Percentiles rank a stretch among this genome's conserved stretches.
Evolutionary conservation across 805 yeast genomes (phyloP).

Genomic region (Spathaspora passalidarum): DNA sequence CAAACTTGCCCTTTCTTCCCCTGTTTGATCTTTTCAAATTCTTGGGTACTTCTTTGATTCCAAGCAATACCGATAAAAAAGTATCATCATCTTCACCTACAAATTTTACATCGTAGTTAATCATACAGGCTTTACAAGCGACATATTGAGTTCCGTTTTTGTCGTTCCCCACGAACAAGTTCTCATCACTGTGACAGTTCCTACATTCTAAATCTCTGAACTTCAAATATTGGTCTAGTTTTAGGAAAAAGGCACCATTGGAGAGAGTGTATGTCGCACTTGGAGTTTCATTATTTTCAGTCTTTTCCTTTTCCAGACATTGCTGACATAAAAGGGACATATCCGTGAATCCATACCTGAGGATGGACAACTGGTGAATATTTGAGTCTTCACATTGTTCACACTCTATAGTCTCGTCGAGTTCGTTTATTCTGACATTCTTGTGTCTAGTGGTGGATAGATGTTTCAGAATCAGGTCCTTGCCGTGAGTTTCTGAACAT

Average conservation of each 20-base stretch:
- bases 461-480: slow-evolving; percentile 48
- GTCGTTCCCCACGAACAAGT: slow-evolving; percentile 33
- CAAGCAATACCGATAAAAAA: slow-evolving; percentile 46
- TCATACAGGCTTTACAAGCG: slow-evolving; percentile 44
- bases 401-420: slow-evolving; percentile 47
- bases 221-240: slow-evolving; percentile 44
- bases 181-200: slow-evolving; percentile 40
- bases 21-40: slow-evolving; percentile 26
- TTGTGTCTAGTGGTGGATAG: slow-evolving; percentile 53
- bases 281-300: slow-evolving; percentile 32
- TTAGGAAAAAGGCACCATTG: slow-evolving; percentile 55
- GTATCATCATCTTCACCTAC: slow-evolving; percentile 46
- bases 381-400: slow-evolving; percentile 55
- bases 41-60: slow-evolving; percentile 42
- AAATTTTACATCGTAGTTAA: slow-evolving; percentile 20
- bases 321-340: slow-evolving; percentile 47
- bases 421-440: slow-evolving; percentile 29
- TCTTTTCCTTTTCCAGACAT: slow-evolving; percentile 39
- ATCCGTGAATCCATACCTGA: slow-evolving; percentile 55
- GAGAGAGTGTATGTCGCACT: slow-evolving; percentile 48
- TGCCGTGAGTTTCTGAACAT: slow-evolving; percentile 36
- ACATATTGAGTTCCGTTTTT: slow-evolving; percentile 19
- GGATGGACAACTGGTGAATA: slow-evolving; percentile 49
- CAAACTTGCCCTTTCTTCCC: slow-evolving; percentile 14
- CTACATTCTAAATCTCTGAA: slow-evolving; percentile 51